A percentile compares a stretch with the other conserved stretches of the same genome.
phyloP scores from a whole-genome alignment of 768 basidiomycete genomes.

The Fistulinella prunicolor region DNA sequence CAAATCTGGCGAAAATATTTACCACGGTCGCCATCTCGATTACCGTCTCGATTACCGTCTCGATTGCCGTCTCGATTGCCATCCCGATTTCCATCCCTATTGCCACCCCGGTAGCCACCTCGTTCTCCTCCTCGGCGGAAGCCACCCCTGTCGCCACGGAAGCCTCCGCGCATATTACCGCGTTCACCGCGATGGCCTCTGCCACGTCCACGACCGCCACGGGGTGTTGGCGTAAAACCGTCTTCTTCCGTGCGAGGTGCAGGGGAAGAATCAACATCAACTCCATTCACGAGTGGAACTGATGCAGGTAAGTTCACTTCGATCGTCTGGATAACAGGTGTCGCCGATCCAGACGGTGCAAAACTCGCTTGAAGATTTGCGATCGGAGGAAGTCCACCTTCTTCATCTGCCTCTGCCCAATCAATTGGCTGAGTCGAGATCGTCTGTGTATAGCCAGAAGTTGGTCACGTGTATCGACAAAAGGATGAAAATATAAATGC shows the following conservation, averaged over 20 bases:
- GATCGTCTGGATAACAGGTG: constrained; percentile 43
- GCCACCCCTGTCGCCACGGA: constrained; percentile 36
- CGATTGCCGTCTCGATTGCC: constrained; percentile 36
- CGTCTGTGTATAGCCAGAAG: background rate
- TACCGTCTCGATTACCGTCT: constrained; percentile 31
- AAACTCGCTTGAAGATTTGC: constrained; percentile 74
- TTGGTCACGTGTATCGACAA: background rate
- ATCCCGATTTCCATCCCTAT: constrained; percentile 26
- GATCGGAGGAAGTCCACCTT: constrained; percentile 73
- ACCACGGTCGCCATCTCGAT: constrained; percentile 21
- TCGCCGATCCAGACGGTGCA: constrained; percentile 69
- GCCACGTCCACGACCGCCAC: constrained; percentile 49
- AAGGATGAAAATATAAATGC: constrained; percentile 11
- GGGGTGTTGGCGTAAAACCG: constrained; percentile 50
- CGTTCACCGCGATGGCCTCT: constrained; percentile 43
- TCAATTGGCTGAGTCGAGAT: constrained; percentile 48
- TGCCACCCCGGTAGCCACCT: constrained; percentile 34
- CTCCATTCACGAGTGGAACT: constrained; percentile 19
- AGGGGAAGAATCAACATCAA: constrained; percentile 21
- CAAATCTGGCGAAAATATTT: constrained; percentile 3
- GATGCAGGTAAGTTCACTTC: constrained; percentile 33
- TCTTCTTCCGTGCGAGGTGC: constrained; percentile 47
- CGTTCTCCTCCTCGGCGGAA: constrained; percentile 38
- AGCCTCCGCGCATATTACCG: constrained; percentile 40
- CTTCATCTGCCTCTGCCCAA: constrained; percentile 79